Base-by-base conservation (phyloP, 164 flowering plant genomes). In the Tetracentron sinense region DNA sequence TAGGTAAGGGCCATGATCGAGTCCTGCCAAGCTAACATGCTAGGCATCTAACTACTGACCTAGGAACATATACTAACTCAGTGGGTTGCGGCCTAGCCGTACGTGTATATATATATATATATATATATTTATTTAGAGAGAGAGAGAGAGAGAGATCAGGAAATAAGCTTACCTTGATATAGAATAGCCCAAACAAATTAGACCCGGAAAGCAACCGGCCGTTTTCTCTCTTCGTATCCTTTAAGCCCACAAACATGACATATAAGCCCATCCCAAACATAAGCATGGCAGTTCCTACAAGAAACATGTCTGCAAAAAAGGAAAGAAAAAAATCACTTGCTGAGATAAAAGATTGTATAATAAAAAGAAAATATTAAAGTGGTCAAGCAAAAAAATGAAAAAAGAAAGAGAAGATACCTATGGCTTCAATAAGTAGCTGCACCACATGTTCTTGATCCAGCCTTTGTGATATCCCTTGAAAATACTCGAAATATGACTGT, bases 221-320 rank as follows among this genome's bases (percentile, higher is more conserved):
- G 38, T 74, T 64, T 25, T 61, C 74, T 64, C 38, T 23, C 19
- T 68, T 78, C 47, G 67, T 27, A 27, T 53, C 63, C 53, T 71
- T 75, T 47, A 83, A 51, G 52, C 85, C 79, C 55, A 90, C 82
- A 62, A 92, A 92, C 79, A 84, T 71, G 51, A 55, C 73, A 60
- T 88, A 77, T 42, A 90, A 62, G 12, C 93, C 83, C 69, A 76
- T 66, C 15, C 92, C 94, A 60, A 90, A 88, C 0, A 74, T 59
- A 60, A 88, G 81, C 89, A 90, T 71, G 33, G 90, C 90, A 19
- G 88, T 83, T 68, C 96, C 97, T n/a, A 88, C 70, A 35, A 90
- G 74, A 72, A 81, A 90, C 85, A 82, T 76, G 70, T 88, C 98
- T 91, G 95, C 72, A 68, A 65, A 0, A 15, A n/a, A n/a, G n/a